These are phyloP conservation scores for Dactylellina cionopaga DNA, from an alignment of 2,329 filamentous ascomycete genomes.

Conservation along the genomic window DNA sequence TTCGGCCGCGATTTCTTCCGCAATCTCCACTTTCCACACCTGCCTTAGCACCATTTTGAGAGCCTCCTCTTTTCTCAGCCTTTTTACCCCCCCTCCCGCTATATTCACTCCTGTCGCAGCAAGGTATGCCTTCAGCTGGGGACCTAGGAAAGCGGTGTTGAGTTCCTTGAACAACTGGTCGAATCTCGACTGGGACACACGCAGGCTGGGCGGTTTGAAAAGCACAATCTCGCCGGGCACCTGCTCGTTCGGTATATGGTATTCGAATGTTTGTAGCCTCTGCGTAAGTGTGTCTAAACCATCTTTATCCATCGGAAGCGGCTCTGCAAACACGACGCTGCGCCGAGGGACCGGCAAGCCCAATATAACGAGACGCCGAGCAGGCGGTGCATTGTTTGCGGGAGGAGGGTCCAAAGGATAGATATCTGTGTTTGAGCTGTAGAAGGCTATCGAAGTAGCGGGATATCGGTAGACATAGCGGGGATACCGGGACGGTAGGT, in stretches of 20 bases:
- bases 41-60: slow-evolving; percentile 53
- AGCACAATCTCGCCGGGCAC: slow-evolving; percentile 54
- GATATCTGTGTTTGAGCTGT: neutral
- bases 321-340: neutral
- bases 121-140: slow-evolving; percentile 55
- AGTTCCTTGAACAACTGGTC: slow-evolving; percentile 54
- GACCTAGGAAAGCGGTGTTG: slow-evolving; percentile 47
- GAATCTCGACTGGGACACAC: slow-evolving; percentile 54
- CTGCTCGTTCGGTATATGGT: slow-evolving; percentile 42
- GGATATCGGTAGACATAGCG: slow-evolving; percentile 13
- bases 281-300: slow-evolving; percentile 29
- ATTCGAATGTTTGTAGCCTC: slow-evolving; percentile 49
- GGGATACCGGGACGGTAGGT: slow-evolving; percentile 1
- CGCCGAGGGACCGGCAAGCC: slow-evolving; percentile 14
- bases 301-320: slow-evolving; percentile 18
- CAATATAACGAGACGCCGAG: slow-evolving; percentile 34
- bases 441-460: slow-evolving; percentile 6
- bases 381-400: neutral
- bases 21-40: slow-evolving; percentile 54
- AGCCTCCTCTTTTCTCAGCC: slow-evolving; percentile 48
- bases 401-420: neutral
- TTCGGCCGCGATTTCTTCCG: slow-evolving; percentile 55
- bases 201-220: slow-evolving; percentile 47
- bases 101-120: neutral
- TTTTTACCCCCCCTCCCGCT: slow-evolving; percentile 18